Conservation (phyloP, 768 basidiomycete genomes). For the Suillus alpinus region DNA sequence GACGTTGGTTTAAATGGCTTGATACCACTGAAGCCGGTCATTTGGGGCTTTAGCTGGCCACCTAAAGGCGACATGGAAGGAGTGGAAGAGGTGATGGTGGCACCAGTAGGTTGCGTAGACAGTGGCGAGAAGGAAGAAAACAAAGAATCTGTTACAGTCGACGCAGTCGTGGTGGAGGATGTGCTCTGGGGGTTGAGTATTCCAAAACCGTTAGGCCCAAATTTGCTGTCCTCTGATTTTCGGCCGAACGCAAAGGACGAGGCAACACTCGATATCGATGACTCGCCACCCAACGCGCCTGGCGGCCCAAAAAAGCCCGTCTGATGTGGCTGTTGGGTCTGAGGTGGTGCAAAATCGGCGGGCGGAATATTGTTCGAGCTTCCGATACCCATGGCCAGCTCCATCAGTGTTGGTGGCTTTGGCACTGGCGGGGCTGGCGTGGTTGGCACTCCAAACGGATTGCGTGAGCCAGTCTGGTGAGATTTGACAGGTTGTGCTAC, state of each 20-base stretch:
- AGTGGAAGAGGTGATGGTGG: conserved; percentile 30
- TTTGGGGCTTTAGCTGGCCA: conserved; percentile 38
- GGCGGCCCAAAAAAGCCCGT: conserved; percentile 28
- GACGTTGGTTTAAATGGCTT: conserved; percentile 84
- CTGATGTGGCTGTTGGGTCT: conserved; percentile 26
- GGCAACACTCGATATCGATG: conserved; percentile 65
- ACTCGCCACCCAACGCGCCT: conserved; percentile 29
- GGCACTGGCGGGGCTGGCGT: conserved; percentile 63
- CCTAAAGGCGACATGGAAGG: conserved; percentile 27
- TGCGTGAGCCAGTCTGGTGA: conserved; percentile 91
- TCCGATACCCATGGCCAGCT: conserved; percentile 59
- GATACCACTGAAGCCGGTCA: conserved; percentile 55
- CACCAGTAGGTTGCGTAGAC: conserved; percentile 52
- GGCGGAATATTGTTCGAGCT: conserved; percentile 11
- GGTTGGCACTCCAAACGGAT: conserved; percentile 86
- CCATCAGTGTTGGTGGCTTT: conserved; percentile 76
- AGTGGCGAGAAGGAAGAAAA: conserved; percentile 41
- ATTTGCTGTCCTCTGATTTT: conserved; percentile 28
- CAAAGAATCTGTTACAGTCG: conserved; percentile 45
- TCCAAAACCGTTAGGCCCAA: conserved; percentile 12
- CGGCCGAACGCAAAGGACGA: conserved; percentile 61
- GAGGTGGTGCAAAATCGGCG: conserved; percentile 26
- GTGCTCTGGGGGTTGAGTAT: conserved; percentile 30
- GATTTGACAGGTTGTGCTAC: conserved; percentile 66
- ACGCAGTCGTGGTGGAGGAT: conserved; percentile 38